phyloP scores from a whole-genome alignment of 2,329 filamentous ascomycete species.

The Tolypocladium endophyticum region DNA sequence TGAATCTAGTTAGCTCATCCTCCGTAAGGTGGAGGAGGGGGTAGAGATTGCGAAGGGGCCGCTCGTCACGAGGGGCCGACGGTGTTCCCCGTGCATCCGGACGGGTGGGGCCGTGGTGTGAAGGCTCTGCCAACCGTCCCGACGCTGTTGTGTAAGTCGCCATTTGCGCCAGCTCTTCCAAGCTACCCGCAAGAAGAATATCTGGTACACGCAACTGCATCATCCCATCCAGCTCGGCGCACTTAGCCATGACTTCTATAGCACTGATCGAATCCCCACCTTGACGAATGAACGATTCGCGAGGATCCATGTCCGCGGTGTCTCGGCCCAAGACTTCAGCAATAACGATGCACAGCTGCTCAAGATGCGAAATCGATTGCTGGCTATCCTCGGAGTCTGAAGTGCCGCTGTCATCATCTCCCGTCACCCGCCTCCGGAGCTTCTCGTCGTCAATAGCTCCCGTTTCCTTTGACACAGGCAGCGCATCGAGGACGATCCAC shows the following conservation, averaged over 20 bases:
- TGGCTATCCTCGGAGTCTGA: not conserved
- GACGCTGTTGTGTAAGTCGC: not conserved
- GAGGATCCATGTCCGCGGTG: not conserved
- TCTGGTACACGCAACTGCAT: not conserved
- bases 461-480: not conserved
- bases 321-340: not conserved
- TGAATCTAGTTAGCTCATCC: not conserved
- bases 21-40: not conserved
- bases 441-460: not conserved
- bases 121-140: not conserved
- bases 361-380: not conserved
- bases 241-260: conserved; percentile 22
- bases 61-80: not conserved
- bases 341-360: not conserved
- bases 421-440: not conserved
- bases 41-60: not conserved
- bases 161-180: not conserved
- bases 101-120: not conserved
- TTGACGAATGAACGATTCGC: not conserved
- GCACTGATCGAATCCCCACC: conserved; percentile 34
- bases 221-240: not conserved
- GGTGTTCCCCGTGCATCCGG: not conserved
- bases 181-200: not conserved
- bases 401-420: not conserved
- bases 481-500: not conserved